A percentile compares a stretch with the other conserved stretches of the same genome.
phyloP scores from a whole-genome alignment of 352 stramenopile genomes.

The Globisporangium spiculum region DNA sequence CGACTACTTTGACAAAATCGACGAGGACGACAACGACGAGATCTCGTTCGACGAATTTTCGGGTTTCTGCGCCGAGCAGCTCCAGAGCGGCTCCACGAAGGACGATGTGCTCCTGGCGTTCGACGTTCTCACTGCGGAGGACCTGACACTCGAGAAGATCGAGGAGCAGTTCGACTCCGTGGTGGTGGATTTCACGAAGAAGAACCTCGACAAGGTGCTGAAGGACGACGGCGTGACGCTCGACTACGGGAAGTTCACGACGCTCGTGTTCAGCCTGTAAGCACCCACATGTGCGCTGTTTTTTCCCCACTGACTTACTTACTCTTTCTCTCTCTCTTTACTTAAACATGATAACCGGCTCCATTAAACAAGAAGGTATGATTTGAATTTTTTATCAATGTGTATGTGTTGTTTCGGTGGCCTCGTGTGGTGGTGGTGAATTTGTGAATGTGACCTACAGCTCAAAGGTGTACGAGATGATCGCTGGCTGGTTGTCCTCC shows the following conservation, averaged over 20 bases:
- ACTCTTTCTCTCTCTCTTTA: slow-evolving; percentile 3
- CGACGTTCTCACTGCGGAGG: slow-evolving; percentile 70
- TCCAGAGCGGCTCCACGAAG: slow-evolving; percentile 83
- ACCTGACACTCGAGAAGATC: slow-evolving; percentile 75
- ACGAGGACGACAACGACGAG: slow-evolving; percentile 80
- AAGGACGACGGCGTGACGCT: slow-evolving; percentile 53
- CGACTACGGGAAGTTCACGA: slow-evolving; percentile 73
- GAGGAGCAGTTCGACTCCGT: slow-evolving; percentile 77
- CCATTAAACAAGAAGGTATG: slow-evolving; percentile 19
- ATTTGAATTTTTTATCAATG: slow-evolving; percentile 29
- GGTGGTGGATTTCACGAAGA: slow-evolving; percentile 80
- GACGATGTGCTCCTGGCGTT: slow-evolving; percentile 81
- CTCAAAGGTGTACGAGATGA: slow-evolving; percentile 76
- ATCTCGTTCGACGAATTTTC: slow-evolving; percentile 85
- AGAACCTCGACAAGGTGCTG: slow-evolving; percentile 53
- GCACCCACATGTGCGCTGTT: neutral
- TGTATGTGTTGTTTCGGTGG: neutral
- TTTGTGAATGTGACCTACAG: slow-evolving; percentile 26
- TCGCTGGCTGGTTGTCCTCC: slow-evolving; percentile 38
- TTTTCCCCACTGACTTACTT: neutral
- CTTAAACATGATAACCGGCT: slow-evolving; percentile 10
- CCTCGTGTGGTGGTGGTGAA: neutral
- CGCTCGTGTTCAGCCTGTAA: slow-evolving; percentile 83
- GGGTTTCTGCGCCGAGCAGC: slow-evolving; percentile 85
- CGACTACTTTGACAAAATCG: slow-evolving; percentile 86